Conservation (phyloP, 331 rosid species). For the Acacia concinna region DNA sequence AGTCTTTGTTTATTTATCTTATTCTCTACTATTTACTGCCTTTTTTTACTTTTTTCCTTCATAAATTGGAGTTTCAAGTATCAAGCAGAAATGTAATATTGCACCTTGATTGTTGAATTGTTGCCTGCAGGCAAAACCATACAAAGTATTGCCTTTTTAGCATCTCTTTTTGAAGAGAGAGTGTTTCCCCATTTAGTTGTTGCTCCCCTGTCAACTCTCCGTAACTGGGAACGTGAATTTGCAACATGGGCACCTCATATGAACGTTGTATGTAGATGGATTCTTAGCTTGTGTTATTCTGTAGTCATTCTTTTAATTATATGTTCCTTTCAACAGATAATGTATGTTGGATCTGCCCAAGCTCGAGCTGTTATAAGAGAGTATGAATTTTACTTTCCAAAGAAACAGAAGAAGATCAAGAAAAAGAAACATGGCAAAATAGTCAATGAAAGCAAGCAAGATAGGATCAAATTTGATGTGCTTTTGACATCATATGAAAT, state of each 20-base stretch:
- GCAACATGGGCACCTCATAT: constrained; percentile 99
- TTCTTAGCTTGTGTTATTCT: constrained; percentile 32
- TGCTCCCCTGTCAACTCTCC: constrained; percentile 95
- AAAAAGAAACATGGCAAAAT: constrained; percentile 80
- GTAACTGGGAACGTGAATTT: constrained; percentile 99
- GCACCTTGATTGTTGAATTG: constrained; percentile 33
- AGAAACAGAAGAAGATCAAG: constrained; percentile 82
- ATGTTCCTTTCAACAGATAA: constrained; percentile 61
- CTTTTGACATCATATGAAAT: constrained; percentile 97
- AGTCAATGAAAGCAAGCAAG: constrained; percentile 83
- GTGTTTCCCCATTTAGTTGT: constrained; percentile 90
- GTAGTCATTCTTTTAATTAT: constrained; percentile 37
- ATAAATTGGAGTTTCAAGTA: constrained; percentile 19
- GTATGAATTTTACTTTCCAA: constrained; percentile 88
- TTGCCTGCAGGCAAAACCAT: constrained; percentile 84
- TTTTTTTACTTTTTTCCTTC: constrained; percentile 2
- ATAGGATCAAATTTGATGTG: constrained; percentile 95
- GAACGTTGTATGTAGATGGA: constrained; percentile 78
- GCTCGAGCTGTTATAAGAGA: constrained; percentile 86
- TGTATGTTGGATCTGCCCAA: constrained; percentile 96
- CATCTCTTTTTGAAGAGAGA: constrained; percentile 79
- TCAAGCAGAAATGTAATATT: constrained; percentile 15
- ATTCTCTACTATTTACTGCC: constrained; percentile 21
- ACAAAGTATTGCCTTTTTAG: constrained; percentile 97
- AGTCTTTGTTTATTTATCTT: constrained; percentile 29